Percentiles rank a stretch among this genome's conserved stretches.
These are phyloP conservation scores for Paramecium sexaurelia DNA, from an alignment of 73 alveolate genomes.

Conservation along the genomic window DNA sequence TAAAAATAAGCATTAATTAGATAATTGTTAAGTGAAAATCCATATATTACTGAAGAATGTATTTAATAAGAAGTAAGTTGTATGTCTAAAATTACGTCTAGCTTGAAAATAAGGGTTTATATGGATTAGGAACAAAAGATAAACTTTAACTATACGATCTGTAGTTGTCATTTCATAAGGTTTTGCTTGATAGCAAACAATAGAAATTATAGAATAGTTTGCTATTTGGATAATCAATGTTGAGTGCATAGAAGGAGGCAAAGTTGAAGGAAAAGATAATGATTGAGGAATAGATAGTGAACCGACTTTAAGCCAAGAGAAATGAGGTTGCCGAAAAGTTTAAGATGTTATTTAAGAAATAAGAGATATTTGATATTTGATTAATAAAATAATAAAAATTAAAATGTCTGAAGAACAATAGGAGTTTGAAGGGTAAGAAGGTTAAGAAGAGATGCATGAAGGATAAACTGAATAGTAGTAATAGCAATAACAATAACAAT, in stretches of 20 bases:
- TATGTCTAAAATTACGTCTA: neutral
- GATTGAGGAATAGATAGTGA: neutral
- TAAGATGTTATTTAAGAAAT: constrained; percentile 20
- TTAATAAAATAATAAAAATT: constrained; percentile 6
- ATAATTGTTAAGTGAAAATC: neutral
- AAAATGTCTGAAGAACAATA: constrained; percentile 23
- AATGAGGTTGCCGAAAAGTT: neutral
- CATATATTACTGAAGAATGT: neutral
- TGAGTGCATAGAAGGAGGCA: too few relatives aligned
- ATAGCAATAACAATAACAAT: neutral
- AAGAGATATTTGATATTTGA: constrained; percentile 28
- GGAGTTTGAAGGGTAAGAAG: constrained; percentile 9
- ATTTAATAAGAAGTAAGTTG: neutral
- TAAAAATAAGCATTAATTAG: neutral
- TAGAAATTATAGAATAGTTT: too few relatives aligned
- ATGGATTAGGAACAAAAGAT: neutral
- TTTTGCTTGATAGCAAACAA: too few relatives aligned
- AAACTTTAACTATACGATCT: too few relatives aligned
- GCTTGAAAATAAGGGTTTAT: neutral
- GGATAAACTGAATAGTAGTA: neutral
- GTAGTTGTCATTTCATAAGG: too few relatives aligned
- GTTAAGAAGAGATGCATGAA: neutral
- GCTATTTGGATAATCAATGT: too few relatives aligned
- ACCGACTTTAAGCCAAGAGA: neutral
- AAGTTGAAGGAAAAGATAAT: neutral